Evolutionary conservation across 257 asterid species (phyloP).

Genomic region (Rhazya stricta): DNA sequence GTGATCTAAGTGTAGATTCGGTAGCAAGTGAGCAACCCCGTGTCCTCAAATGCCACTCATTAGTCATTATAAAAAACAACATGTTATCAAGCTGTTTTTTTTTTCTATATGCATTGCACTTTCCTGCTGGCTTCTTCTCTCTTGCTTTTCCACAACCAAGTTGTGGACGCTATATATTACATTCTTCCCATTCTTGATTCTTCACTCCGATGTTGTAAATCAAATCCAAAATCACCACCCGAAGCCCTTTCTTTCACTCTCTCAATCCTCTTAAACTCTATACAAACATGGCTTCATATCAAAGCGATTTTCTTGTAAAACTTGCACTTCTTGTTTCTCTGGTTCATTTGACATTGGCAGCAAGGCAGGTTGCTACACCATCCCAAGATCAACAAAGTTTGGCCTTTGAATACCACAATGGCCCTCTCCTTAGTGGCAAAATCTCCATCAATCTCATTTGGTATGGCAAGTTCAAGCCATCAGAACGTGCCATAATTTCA

Average conservation of each 20-base stretch:
- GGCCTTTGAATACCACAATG: constrained; percentile 33
- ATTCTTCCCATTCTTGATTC: not conserved
- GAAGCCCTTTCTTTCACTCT: not conserved
- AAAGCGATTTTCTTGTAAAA: not conserved
- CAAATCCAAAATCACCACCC: not conserved
- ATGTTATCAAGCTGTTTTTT: constrained; percentile 1
- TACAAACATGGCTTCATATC: not conserved
- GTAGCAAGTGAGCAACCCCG: constrained; percentile 6
- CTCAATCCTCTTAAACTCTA: not conserved
- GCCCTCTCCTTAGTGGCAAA: constrained; percentile 23
- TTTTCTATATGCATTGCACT: not conserved
- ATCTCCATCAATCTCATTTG: constrained; percentile 23
- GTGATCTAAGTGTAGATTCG: constrained; percentile 8
- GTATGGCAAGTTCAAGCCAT: constrained; percentile 27
- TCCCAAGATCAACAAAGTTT: constrained; percentile 21
- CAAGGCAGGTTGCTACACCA: not conserved
- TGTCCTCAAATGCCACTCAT: not conserved
- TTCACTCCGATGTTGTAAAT: not conserved
- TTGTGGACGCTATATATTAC: constrained; percentile 1
- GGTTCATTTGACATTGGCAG: not conserved
- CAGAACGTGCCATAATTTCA: constrained; percentile 15
- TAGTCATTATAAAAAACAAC: not conserved
- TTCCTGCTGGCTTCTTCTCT: not conserved
- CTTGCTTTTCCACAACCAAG: not conserved
- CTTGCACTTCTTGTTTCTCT: not conserved